Percentiles rank a stretch among this genome's conserved stretches.
phyloP scores from a whole-genome alignment of 2,329 filamentous ascomycete genomes.

The Xenosphaeropsis pyriputrescens region DNA sequence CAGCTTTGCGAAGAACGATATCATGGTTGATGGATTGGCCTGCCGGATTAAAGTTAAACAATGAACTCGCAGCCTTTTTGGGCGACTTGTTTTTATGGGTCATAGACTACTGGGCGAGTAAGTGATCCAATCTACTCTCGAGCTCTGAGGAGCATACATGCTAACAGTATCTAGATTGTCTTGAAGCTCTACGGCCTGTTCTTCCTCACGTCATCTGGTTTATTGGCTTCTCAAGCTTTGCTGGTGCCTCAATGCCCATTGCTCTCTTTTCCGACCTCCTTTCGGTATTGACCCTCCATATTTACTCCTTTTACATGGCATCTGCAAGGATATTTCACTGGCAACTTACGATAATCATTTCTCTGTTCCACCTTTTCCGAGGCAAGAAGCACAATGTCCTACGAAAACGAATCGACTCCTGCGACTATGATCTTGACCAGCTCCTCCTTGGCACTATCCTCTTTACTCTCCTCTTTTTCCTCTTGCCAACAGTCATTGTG shows the following conservation, averaged over 20 bases:
- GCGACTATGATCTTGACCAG: conserved; percentile 96
- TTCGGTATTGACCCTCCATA: conserved; percentile 83
- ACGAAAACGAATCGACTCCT: conserved; percentile 94
- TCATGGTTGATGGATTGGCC: conserved; percentile 94
- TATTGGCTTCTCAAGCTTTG: conserved; percentile 89
- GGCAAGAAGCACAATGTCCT: conserved; percentile 97
- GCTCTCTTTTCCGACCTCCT: conserved; percentile 89
- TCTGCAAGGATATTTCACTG: conserved; percentile 96
- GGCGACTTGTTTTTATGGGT: conserved; percentile 97
- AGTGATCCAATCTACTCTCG: conserved; percentile 18
- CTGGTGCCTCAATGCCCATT: conserved; percentile 92
- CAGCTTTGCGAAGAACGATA: conserved; percentile 78
- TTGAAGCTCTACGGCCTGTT: conserved; percentile 61
- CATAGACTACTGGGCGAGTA: conserved; percentile 92
- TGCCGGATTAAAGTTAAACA: conserved; percentile 88
- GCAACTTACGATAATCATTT: conserved; percentile 93
- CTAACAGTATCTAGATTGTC: conserved; percentile 38
- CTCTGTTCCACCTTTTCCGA: conserved; percentile 95
- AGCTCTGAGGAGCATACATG: background rate
- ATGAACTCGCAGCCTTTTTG: conserved; percentile 81
- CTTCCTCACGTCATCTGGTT: conserved; percentile 83
- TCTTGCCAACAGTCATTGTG: conserved; percentile 86
- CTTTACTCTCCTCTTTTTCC: conserved; percentile 88
- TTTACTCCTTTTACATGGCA: conserved; percentile 95
- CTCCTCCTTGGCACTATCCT: conserved; percentile 90